Evolutionary conservation across 306 rosid genomes (phyloP).

Genomic region (Glycine soja): DNA sequence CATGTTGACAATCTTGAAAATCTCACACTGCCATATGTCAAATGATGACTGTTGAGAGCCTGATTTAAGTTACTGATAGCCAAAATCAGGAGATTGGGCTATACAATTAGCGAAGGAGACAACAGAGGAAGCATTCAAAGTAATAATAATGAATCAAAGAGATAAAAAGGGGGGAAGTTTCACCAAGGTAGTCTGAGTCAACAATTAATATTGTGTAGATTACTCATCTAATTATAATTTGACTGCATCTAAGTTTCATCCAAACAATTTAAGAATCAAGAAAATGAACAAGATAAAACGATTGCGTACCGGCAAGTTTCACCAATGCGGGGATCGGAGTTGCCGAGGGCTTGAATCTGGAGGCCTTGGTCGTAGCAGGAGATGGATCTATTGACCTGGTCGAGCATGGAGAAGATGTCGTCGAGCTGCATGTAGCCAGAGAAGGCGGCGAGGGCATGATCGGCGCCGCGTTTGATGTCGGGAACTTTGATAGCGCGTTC

Average conservation of each 20-base stretch:
- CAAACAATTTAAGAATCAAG: too few species aligned
- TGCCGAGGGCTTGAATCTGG: constrained; percentile 89
- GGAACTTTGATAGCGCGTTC: constrained; percentile 92
- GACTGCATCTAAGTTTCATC: too few species aligned
- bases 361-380: constrained; percentile 85
- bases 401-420: constrained; percentile 95
- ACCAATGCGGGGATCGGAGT: constrained; percentile 93
- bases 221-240: too few species aligned
- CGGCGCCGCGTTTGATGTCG: constrained; percentile 63
- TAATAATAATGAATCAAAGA: too few species aligned
- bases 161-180: too few species aligned
- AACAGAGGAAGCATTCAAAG: too few species aligned
- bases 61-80: too few species aligned
- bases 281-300: not conserved
- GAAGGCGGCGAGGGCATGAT: constrained; percentile 96
- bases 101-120: too few species aligned
- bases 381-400: constrained; percentile 83
- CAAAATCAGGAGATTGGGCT: too few species aligned
- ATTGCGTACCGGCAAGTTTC: constrained; percentile 75
- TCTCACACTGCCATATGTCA: not conserved
- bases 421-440: constrained; percentile 97
- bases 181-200: too few species aligned
- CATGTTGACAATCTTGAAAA: constrained; percentile 6
- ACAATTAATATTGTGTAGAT: too few species aligned
- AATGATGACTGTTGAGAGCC: too few species aligned